A percentile compares a stretch with the other conserved stretches of the same genome.
Evolutionary conservation across 2,329 filamentous ascomycete species (phyloP).

Genomic region (Botrytis hyacinthi): DNA sequence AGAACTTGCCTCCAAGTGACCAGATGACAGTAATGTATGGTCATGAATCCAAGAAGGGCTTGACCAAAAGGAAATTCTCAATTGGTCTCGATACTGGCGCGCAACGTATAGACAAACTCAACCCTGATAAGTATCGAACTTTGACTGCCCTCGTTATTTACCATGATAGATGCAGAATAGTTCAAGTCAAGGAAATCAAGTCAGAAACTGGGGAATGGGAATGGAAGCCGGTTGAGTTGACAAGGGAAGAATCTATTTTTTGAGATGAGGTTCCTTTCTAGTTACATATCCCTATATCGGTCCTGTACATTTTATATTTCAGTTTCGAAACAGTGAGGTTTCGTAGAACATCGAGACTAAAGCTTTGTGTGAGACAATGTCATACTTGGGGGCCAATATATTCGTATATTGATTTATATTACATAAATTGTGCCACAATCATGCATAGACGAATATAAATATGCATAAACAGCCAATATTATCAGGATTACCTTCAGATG

Average conservation of each 20-base stretch:
- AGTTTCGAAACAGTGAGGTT: not conserved
- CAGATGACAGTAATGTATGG: not conserved
- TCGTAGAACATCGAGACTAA: not conserved
- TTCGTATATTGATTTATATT: not conserved
- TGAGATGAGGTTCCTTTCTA: not conserved
- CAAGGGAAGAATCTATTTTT: not conserved
- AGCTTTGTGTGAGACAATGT: not conserved
- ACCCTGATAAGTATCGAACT: not conserved
- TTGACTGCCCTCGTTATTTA: not conserved
- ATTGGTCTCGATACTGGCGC: not conserved
- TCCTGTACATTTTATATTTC: not conserved
- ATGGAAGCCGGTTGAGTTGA: not conserved
- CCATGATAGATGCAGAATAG: not conserved
- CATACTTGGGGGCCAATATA: not conserved
- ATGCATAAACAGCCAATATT: not conserved
- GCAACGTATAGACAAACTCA: not conserved
- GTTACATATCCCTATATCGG: not conserved
- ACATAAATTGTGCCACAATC: constrained; percentile 2
- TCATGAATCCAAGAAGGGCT: not conserved
- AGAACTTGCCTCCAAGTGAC: not conserved
- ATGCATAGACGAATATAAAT: not conserved
- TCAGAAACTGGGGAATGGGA: not conserved
- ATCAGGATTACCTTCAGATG: not conserved
- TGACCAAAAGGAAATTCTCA: not conserved
- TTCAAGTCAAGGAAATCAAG: not conserved